Base-by-base conservation (phyloP, 306 rosid species). In the Corylus heterophylla region DNA sequence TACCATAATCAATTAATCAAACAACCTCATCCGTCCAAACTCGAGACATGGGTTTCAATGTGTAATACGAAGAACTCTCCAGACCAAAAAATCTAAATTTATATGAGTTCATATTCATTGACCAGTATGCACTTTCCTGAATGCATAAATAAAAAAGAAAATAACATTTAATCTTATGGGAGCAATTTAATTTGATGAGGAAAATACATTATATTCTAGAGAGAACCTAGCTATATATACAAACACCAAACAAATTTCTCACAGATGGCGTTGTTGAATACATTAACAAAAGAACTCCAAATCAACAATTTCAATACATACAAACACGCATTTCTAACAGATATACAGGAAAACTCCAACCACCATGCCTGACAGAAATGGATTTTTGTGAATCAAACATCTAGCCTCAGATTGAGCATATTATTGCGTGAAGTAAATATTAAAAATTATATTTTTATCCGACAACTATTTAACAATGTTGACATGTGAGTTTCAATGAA, bases 51-150 rank as follows among this genome's bases (percentile, higher is more conserved):
- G n/a, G n/a, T n/a, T n/a, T n/a, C n/a, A n/a, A n/a, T n/a, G n/a
- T n/a, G n/a, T n/a, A n/a, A 84, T 92, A 92, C 59, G 92, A 87
- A 70, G 89, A 76, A 78, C 85, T 89, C 64, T 83, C 97, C 3
- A 84, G 88, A 73, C 89, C 91, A 69, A 89, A 85, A 59, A 86
- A 55, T 76, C 87, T 97, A 86, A 87, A 92, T 77, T 89, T 94
- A 86, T 92, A 92, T 16, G 89, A 85, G 76, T 84, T 82, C 97
- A 88, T 89, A 85, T 90, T 92, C 97, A 90, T 90, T 68, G 97
- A 92, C 97, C 98, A 94, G 84, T 94, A 89, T 31, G 77, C 84
- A 85, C 88, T 83, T 76, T 90, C 97, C n/a, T n/a, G n/a, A n/a
- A n/a, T n/a, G n/a, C n/a, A n/a, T n/a, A n/a, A n/a, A n/a, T n/a